Conservation (phyloP, 139 green algal species). For the Closterium sp. region DNA sequence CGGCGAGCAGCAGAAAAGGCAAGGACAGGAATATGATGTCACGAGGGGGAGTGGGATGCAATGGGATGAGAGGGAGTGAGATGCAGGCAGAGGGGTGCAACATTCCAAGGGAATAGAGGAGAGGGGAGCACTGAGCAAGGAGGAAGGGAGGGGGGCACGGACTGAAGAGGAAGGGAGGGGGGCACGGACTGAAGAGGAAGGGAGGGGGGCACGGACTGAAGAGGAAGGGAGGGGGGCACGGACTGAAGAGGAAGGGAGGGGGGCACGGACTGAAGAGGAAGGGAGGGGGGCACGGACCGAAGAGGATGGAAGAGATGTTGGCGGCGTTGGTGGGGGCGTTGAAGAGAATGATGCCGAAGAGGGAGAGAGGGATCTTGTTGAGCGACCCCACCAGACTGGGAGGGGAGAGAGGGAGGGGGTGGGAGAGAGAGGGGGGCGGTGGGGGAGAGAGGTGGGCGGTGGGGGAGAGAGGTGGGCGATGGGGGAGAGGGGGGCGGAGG, state of each 20-base stretch:
- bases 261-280: conserved; percentile 4
- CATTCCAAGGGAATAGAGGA: background rate
- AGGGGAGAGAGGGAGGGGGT: background rate
- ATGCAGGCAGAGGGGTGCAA: background rate
- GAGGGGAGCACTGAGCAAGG: background rate
- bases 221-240: background rate
- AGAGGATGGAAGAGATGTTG: conserved; percentile 76
- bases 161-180: background rate
- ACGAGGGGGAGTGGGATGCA: background rate
- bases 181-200: background rate
- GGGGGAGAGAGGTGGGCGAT: background rate
- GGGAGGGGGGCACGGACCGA: conserved; percentile 57
- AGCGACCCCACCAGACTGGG: conserved; percentile 75
- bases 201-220: background rate
- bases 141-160: background rate
- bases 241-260: background rate
- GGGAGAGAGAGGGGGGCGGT: background rate
- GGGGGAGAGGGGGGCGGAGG: no score
- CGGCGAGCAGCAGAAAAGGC: background rate
- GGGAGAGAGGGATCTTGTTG: conserved; percentile 88
- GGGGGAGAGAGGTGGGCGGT: background rate
- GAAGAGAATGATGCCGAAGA: conserved; percentile 84
- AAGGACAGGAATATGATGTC: no score
- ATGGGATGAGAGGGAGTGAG: background rate
- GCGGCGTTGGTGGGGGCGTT: conserved; percentile 64